Base-by-base conservation (phyloP, 106 monocot genomes). In the Apostasia shenzhenica region DNA sequence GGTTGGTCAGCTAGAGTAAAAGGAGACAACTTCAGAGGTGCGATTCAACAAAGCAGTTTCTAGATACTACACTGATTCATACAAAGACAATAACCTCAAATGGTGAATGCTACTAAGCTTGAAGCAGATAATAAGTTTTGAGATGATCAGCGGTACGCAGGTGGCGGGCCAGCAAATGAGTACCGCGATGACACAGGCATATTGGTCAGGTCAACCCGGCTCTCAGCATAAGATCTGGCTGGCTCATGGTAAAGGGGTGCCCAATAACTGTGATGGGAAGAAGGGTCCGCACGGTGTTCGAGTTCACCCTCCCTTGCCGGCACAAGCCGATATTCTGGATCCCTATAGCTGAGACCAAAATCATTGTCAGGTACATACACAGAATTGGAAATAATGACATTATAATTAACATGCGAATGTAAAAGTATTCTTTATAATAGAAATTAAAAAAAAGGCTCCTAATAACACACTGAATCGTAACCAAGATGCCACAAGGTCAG, bases 101-200 rank as follows among this genome's bases (percentile, higher is more conserved):
- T 7, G 40, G 40, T 40, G 39, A 59, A 7, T 2, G 40, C 26
- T 26, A 26, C 26, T 26, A 26, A 26, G 26, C 26, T 26, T 26
- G 26, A 26, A 39, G 6, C 6, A 38, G 59, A 7, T 26, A 26
- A 26, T 26, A 26, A 26, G 26, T 14, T 59, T 59, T 37, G 8
- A 41, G 48, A 48, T 14, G 45, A 57, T 81, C 68, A 77, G 45
- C 77, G 76, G 58, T 81, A 81, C 37, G 77, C 53, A 1, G 58
- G 68, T 2, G 61, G 38, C 1, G 61, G 46, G 48, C 76, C 67
- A 8, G 61, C 81, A 63, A 72, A 81, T 1, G 81, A 8, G 54
- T 73, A 79, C 11, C 69, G 55, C 6, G 67, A 50, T 2, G 50
- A 51, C 8, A 68, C 54, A 2, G 66, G 66, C 14, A 10, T 48